phyloP scores from a whole-genome alignment of 495 filamentous ascomycete species.

The Penicillium cataractarum region DNA sequence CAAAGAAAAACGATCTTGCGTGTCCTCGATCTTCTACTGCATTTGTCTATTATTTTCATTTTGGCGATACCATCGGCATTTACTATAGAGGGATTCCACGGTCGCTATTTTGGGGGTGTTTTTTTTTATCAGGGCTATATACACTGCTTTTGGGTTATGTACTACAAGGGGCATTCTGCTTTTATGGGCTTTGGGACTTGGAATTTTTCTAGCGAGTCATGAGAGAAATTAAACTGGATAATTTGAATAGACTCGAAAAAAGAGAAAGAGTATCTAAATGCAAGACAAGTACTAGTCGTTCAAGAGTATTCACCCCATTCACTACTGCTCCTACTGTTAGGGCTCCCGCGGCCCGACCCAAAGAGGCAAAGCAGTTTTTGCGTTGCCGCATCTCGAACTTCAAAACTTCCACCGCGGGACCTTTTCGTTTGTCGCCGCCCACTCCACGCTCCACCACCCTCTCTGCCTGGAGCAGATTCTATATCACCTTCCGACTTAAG shows the following conservation, averaged over 20 bases:
- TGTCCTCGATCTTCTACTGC: slow-evolving; percentile 1
- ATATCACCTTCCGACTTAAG: slow-evolving; percentile 7
- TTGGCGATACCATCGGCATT: slow-evolving; percentile 34
- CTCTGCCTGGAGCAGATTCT: slow-evolving; percentile 56
- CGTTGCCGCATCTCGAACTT: slow-evolving; percentile 37
- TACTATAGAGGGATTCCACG: slow-evolving; percentile 11
- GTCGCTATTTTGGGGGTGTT: slow-evolving; percentile 8
- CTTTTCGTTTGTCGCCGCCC: slow-evolving; percentile 24
- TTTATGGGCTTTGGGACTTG: slow-evolving; percentile 2
- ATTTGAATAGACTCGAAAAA: not conserved
- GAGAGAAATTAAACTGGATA: slow-evolving; percentile 1
- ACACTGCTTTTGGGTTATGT: slow-evolving; percentile 1
- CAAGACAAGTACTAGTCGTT: not conserved
- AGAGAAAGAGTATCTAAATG: not conserved
- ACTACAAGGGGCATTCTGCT: slow-evolving; percentile 2
- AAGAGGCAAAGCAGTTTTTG: slow-evolving; percentile 45
- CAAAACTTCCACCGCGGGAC: slow-evolving; percentile 39
- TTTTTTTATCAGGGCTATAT: slow-evolving; percentile 8
- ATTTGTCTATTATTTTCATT: slow-evolving; percentile 7
- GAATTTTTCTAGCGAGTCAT: slow-evolving; percentile 23
- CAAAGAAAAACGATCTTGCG: not conserved
- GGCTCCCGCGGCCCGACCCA: slow-evolving; percentile 32
- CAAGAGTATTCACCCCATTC: not conserved
- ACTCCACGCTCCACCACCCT: slow-evolving; percentile 13
- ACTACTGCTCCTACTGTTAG: not conserved